These are phyloP conservation scores for Vigna radiata DNA, from an alignment of 306 rosid genomes.

Conservation along the genomic window DNA sequence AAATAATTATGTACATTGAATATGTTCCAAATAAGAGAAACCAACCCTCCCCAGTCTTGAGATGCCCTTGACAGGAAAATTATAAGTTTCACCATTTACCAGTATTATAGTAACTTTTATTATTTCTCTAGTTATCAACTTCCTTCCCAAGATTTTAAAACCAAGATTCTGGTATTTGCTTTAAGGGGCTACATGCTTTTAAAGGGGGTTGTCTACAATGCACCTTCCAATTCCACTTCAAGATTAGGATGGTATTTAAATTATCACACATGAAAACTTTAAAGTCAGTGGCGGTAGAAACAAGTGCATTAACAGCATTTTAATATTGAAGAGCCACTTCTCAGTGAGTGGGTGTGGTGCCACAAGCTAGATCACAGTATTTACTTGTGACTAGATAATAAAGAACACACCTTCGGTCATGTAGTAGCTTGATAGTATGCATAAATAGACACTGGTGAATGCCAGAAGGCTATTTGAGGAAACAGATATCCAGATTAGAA, in stretches of 20 bases:
- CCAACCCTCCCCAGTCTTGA: slow-evolving; percentile 1
- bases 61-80: slow-evolving; percentile 13
- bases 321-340: neutral
- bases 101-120: neutral
- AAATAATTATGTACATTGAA: neutral
- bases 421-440: slow-evolving; percentile 2
- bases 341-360: neutral
- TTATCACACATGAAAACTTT: neutral
- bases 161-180: neutral
- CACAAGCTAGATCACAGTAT: neutral
- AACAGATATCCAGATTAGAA: slow-evolving; percentile 27
- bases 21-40: neutral
- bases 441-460: neutral
- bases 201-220: neutral
- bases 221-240: neutral
- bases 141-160: slow-evolving; percentile 18
- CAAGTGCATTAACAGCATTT: neutral
- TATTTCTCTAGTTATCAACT: neutral
- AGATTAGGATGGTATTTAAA: neutral
- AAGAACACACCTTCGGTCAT: slow-evolving; percentile 4
- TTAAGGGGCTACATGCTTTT: neutral
- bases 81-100: neutral
- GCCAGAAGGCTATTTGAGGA: neutral
- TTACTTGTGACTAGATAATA: neutral
- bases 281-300: neutral